A percentile compares a stretch with the other conserved stretches of the same genome.
phyloP scores from a whole-genome alignment of 2,329 filamentous ascomycete species.

The Arthrobotrys megalospora region DNA sequence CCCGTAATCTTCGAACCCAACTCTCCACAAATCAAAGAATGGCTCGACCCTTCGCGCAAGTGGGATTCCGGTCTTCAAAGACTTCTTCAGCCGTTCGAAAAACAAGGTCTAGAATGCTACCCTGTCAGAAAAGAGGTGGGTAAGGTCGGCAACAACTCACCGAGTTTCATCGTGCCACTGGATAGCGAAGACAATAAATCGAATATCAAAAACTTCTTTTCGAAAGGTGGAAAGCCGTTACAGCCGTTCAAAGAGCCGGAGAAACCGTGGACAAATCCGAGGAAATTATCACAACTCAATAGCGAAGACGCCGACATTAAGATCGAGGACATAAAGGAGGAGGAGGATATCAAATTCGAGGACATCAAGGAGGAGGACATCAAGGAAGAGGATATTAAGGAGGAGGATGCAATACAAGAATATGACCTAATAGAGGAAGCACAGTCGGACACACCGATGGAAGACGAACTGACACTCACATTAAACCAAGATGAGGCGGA shows the following conservation, averaged over 20 bases:
- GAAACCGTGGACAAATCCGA: slow-evolving; percentile 57
- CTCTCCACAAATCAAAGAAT: slow-evolving; percentile 77
- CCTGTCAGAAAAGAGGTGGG: slow-evolving; percentile 90
- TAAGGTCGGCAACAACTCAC: slow-evolving; percentile 92
- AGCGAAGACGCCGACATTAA: slow-evolving; percentile 21
- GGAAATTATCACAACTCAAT: slow-evolving; percentile 48
- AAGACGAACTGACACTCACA: slow-evolving; percentile 17
- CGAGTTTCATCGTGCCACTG: slow-evolving; percentile 84
- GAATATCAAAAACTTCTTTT: slow-evolving; percentile 95
- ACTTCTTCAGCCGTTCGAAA: slow-evolving; percentile 81
- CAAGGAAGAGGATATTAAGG: slow-evolving; percentile 52
- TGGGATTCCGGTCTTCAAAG: slow-evolving; percentile 86
- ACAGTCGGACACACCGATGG: slow-evolving; percentile 58
- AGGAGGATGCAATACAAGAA: slow-evolving; percentile 23
- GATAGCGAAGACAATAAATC: slow-evolving; percentile 89
- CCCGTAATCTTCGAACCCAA: slow-evolving; percentile 88
- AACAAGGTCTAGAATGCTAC: slow-evolving; percentile 84
- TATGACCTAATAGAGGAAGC: slow-evolving; percentile 63
- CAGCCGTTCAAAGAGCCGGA: slow-evolving; percentile 57
- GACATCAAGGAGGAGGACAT: slow-evolving; percentile 44
- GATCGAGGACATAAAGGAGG: neutral
- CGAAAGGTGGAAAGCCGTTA: slow-evolving; percentile 68
- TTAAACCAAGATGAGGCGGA: slow-evolving; percentile 22
- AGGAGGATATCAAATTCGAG: slow-evolving; percentile 33
- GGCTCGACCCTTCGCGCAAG: slow-evolving; percentile 78